Evolutionary conservation across 2,329 filamentous ascomycete genomes (phyloP), one percentile per base, ranked within the genome.

Genomic region (Trichoderma polysporum): DNA sequence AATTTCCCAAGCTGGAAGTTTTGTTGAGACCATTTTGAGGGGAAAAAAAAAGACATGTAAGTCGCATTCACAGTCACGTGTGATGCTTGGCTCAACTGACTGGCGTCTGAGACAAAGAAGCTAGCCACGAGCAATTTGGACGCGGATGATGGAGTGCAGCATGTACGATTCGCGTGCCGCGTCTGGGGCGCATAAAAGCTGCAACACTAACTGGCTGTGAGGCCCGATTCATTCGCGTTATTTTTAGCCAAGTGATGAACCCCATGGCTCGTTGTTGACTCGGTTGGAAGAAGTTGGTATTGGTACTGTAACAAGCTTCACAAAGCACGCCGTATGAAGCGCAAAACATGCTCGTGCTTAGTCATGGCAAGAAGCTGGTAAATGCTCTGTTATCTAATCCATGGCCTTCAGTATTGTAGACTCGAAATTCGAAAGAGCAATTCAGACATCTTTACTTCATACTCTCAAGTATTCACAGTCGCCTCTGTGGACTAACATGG

Each of bases 101-200:
- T 41, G 52, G 53, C 39, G 25, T 56, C 37, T 54, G 59, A 19
- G 13, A 63, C n/a, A 4, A 31, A 3, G 39, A 64, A 35, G 61
- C 49, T 35, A 49, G 47, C 60, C 60, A 63, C 56, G 57, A 59
- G 57, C 27, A 17, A 33, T 19, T 49, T 37, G 29, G 59, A 31
- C 47, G 47, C 9, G 17, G 33, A 52, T 47, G 22, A 62, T 50
- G 62, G 52, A 31, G 53, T 58, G 62, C 62, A 50, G 53, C 62
- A 65, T 65, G 62, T 52, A 65, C 53, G 53, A 50, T 65, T 65
- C 62, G 41, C 53, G 62, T 62, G 59, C 59, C 59, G 59, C 57
- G 57, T 39, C 45, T 59, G 41, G 29, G 56, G 56, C 37, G 39
- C 41, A 60, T 49, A 31, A 13, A 37, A 37, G 31, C n/a, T 13